phyloP scores from a whole-genome alignment of 495 filamentous ascomycete genomes.

The Xylaria acuta region DNA sequence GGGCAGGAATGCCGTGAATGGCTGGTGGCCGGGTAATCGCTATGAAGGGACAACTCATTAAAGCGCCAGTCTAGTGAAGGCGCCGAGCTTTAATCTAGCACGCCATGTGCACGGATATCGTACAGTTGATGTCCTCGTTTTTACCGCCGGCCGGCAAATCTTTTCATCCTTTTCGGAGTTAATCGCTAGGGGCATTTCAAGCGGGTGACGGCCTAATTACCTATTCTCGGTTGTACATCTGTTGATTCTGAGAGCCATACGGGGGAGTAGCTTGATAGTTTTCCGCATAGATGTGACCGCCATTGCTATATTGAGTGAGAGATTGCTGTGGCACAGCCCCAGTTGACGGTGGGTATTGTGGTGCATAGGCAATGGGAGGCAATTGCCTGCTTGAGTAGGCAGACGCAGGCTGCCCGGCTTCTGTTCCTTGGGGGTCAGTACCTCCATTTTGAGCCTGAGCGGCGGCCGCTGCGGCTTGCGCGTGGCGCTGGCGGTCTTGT shows the following conservation, averaged over 20 bases:
- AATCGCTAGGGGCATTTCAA: neutral
- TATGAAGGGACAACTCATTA: conserved; percentile 19
- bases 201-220: conserved; percentile 17
- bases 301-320: conserved; percentile 67
- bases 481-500: conserved; percentile 72
- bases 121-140: conserved; percentile 18
- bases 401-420: conserved; percentile 58
- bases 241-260: conserved; percentile 68
- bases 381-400: conserved; percentile 69
- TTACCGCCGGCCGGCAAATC: neutral
- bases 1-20: neutral
- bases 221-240: conserved; percentile 77
- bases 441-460: conserved; percentile 44
- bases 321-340: conserved; percentile 64
- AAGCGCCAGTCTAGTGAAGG: conserved; percentile 20
- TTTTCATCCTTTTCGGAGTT: neutral
- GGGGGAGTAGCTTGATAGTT: conserved; percentile 76
- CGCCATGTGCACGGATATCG: conserved; percentile 14
- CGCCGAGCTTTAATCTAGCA: conserved; percentile 22
- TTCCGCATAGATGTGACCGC: conserved; percentile 53
- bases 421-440: conserved; percentile 48
- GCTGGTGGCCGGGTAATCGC: neutral
- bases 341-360: conserved; percentile 71
- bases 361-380: conserved; percentile 85
- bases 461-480: conserved; percentile 59